Evolutionary conservation across 1,284 basidiomycete genomes (phyloP).

Genomic region (Rhodotorula sp.): DNA sequence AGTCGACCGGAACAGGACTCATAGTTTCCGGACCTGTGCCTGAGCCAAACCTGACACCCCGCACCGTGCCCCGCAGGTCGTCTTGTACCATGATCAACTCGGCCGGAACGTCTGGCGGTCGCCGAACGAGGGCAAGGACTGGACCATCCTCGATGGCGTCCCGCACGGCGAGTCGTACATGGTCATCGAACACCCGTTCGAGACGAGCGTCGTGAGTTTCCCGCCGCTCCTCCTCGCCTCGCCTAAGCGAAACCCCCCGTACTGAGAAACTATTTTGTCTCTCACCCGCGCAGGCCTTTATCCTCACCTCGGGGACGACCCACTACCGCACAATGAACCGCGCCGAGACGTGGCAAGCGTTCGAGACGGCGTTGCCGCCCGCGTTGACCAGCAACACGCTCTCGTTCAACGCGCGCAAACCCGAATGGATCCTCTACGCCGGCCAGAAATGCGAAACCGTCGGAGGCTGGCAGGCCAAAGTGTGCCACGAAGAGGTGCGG

Average conservation of each 20-base stretch:
- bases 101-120: slow-evolving; percentile 72
- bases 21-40: too few species aligned
- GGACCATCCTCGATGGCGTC: slow-evolving; percentile 65
- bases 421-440: slow-evolving; percentile 72
- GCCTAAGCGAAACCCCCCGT: too few species aligned
- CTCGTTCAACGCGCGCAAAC: slow-evolving; percentile 72
- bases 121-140: slow-evolving; percentile 83
- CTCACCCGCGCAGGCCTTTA: slow-evolving; percentile 64
- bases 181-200: slow-evolving; percentile 83
- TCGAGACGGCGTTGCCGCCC: slow-evolving; percentile 64
- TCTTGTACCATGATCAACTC: slow-evolving; percentile 75
- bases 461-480: slow-evolving; percentile 60
- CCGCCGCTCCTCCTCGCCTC: too few species aligned
- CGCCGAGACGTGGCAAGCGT: slow-evolving; percentile 78
- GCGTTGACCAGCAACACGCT: slow-evolving; percentile 64
- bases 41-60: slow-evolving; percentile 22
- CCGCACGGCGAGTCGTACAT: slow-evolving; percentile 63
- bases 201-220: slow-evolving; percentile 62
- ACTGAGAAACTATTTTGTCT: not conserved
- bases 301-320: slow-evolving; percentile 64
- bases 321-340: slow-evolving; percentile 84
- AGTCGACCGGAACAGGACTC: too few species aligned
- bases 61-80: slow-evolving; percentile 56
- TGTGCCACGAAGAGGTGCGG: slow-evolving; percentile 73
- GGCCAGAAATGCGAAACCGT: slow-evolving; percentile 64